Evolutionary conservation across 805 yeast species (phyloP), one percentile per base, ranked within the genome.

Genomic region (Candida parachauliodes): DNA sequence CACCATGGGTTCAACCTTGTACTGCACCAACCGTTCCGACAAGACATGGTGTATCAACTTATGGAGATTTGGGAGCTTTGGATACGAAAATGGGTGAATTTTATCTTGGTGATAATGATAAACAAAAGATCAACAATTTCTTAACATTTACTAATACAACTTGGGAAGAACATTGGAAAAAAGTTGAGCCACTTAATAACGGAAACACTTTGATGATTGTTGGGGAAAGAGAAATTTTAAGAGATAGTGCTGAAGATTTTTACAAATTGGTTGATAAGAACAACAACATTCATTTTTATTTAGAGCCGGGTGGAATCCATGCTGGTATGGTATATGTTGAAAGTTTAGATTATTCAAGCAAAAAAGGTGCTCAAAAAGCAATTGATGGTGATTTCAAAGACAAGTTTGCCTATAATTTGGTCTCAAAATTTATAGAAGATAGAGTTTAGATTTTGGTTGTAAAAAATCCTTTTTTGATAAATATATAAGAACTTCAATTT

Each of bases 1-100:
- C 65, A 28, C 68, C 69, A 10, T 63, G 69, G 69, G 56, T 59
- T 21, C 54, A 62, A 39, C 68, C 69, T 6, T 43, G 43, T 28
- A 49, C 54, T 8, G 25, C 18, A 11, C 55, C 62, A 4, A 39
- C 18, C 9, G 23, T 43, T 10, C 51, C 55, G 11, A 39, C 57
- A 4, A 50, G 44, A 15, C 52, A 57, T 25, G 61, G 59, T 9
- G 42, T 43, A 12, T 42, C 54, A 36, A 44, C 44, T 23, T 19
- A 39, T 6, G 68, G 67, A n/a, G 68, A 62, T 37, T 55, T 62
- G 39, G 64, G 64, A 3, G 51, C 65, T 4, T 40, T 37, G 16
- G 52, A 48, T 23, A 50, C 58, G 8, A 32, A 32, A 2, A 45
- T 61, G 59, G 69, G 66, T n/a, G 56, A 50, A 17, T 62, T 60